A percentile compares a stretch with the other conserved stretches of the same genome.
These are phyloP conservation scores for Eutrema salsugineum DNA, from an alignment of 441 rosid species.

Conservation along the genomic window DNA sequence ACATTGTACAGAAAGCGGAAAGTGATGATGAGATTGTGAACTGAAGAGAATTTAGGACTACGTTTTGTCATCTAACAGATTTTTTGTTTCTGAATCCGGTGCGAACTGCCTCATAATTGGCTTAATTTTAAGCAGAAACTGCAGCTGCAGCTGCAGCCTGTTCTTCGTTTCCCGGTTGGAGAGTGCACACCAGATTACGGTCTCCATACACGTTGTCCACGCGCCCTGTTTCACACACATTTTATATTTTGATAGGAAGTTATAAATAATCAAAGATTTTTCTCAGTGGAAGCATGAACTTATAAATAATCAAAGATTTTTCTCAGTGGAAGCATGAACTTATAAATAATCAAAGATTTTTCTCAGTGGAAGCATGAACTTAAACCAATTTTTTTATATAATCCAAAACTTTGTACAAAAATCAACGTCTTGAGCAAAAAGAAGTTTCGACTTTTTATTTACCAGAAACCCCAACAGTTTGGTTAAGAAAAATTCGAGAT, in stretches of 20 bases:
- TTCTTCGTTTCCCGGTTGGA: conserved; percentile 64
- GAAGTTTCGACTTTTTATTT: too few relatives aligned
- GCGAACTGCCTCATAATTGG: not conserved
- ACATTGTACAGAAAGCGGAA: conserved; percentile 5
- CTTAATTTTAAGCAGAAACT: conserved; percentile 25
- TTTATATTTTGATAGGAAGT: not conserved
- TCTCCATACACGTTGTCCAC: conserved; percentile 94
- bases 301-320: too few relatives aligned
- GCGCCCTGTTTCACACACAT: conserved; percentile 51
- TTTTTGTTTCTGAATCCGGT: not conserved
- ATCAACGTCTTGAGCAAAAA: too few relatives aligned
- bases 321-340: too few relatives aligned
- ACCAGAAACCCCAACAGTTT: too few relatives aligned
- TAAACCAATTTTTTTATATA: too few relatives aligned
- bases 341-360: too few relatives aligned
- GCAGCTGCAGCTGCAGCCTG: conserved; percentile 84
- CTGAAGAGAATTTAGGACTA: too few relatives aligned
- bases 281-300: not conserved
- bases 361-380: too few relatives aligned
- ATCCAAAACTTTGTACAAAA: too few relatives aligned
- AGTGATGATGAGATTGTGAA: not conserved
- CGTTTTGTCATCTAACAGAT: too few relatives aligned
- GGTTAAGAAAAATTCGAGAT: too few relatives aligned
- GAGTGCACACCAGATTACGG: conserved; percentile 86
- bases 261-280: not conserved